These are phyloP conservation scores for Incumbomyces delicatus DNA, from an alignment of 2,329 filamentous ascomycete genomes.

Conservation along the genomic window DNA sequence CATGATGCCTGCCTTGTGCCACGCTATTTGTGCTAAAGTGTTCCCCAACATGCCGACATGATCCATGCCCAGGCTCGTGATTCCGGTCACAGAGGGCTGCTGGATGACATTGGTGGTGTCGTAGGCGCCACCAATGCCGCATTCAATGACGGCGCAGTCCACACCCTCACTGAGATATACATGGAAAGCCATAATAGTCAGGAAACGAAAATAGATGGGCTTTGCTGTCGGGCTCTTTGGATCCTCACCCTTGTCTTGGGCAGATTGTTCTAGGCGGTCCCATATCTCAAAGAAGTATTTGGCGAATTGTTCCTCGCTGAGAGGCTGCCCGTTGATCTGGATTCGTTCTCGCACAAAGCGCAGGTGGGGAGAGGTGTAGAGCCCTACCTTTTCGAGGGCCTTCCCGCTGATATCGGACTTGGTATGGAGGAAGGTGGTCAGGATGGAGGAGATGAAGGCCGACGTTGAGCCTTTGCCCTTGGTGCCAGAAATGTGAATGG, in stretches of 20 bases:
- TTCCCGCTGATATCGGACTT: conserved; percentile 23
- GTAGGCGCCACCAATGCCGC: conserved; percentile 87
- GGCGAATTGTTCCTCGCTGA: conserved; percentile 60
- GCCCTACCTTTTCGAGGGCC: conserved; percentile 52
- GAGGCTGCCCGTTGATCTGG: conserved; percentile 61
- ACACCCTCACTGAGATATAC: conserved; percentile 69
- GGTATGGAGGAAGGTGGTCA: conserved; percentile 50
- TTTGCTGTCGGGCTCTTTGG: conserved; percentile 51
- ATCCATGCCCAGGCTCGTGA: conserved; percentile 76
- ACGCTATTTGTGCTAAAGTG: conserved; percentile 72
- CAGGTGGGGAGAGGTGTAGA: conserved; percentile 80
- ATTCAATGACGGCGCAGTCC: conserved; percentile 73
- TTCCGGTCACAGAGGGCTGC: conserved; percentile 59
- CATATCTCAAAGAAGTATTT: conserved; percentile 76
- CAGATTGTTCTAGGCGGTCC: conserved; percentile 54
- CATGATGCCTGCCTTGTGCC: conserved; percentile 87
- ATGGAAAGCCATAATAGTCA: conserved; percentile 83
- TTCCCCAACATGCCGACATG: conserved; percentile 71
- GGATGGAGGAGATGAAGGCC: conserved; percentile 69
- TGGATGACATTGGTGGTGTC: conserved; percentile 82
- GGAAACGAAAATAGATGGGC: conserved; percentile 83
- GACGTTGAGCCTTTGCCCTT: conserved; percentile 91
- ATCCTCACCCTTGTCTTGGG: conserved; percentile 39
- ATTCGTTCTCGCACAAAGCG: conserved; percentile 78
- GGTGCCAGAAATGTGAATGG: conserved; percentile 81